These are phyloP conservation scores for Debaryomyces tyrocola DNA, from an alignment of 805 yeast species.

Conservation along the genomic window DNA sequence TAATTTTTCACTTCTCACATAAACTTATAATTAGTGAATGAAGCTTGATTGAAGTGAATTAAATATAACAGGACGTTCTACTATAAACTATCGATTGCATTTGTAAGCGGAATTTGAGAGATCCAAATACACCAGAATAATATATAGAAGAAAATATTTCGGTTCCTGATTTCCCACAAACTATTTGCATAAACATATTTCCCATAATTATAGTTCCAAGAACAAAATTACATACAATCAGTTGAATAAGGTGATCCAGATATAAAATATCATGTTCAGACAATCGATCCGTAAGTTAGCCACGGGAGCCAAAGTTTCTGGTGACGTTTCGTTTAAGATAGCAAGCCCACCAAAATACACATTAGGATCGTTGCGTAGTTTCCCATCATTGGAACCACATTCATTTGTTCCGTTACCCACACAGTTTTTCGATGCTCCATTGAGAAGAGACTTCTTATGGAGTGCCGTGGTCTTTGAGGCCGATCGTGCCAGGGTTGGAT, in stretches of 20 bases:
- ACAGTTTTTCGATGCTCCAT: slow-evolving; percentile 65
- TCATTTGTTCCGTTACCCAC: slow-evolving; percentile 74
- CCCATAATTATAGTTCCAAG: no score
- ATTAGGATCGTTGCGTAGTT: slow-evolving; percentile 72
- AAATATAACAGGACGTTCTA: no score
- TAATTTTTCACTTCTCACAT: background rate
- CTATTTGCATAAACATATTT: no score
- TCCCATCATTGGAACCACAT: slow-evolving; percentile 90
- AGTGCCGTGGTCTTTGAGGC: slow-evolving; percentile 91
- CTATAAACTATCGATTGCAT: no score
- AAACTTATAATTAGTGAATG: background rate
- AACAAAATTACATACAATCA: no score
- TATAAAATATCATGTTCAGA: slow-evolving; percentile 19
- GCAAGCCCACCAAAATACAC: slow-evolving; percentile 66
- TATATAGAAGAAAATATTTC: no score
- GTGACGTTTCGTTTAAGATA: slow-evolving; percentile 17
- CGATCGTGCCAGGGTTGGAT: slow-evolving; percentile 84
- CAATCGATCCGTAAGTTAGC: slow-evolving; percentile 31
- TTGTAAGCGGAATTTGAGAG: no score
- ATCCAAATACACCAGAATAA: no score
- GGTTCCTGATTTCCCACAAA: no score
- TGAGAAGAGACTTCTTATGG: slow-evolving; percentile 93
- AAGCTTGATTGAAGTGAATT: no score
- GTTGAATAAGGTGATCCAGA: background rate
- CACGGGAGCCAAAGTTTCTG: slow-evolving; percentile 17